Base-by-base conservation (phyloP, 306 rosid genomes). In the Acacia crassicarpa region DNA sequence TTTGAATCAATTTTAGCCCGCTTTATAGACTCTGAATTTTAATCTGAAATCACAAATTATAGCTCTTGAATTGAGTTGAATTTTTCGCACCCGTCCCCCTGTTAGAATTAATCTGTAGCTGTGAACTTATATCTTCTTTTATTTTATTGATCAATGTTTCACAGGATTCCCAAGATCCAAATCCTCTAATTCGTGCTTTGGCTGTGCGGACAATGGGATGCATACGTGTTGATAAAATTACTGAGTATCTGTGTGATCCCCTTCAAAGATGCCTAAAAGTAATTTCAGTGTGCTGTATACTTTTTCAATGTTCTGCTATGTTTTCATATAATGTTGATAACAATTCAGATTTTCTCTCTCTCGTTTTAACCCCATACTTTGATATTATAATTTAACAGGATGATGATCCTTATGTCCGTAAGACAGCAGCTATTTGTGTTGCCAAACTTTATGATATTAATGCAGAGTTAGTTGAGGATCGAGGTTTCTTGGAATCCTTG, bases 141-240 rank as follows among this genome's bases (percentile, higher is more conserved):
- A 20, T 61, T 30, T 44, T 30, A 35, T 68, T 43, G 19, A 51
- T 81, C 67, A 75, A 81, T 78, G 78, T 67, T 87, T 33, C 32
- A 80, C 92, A 96, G 99, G 99, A 96, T 88, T 96, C 99, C 56
- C 99, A 93, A 83, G 99, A 96, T 85, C 98, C 99, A 79, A 96
- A 96, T 88, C 99, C 99, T 67, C 84, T 96, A 78, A 96, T 96
- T 81, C 98, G 99, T 56, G 99, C 99, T 62, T 88, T 96, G 86
- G 99, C 99, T 25, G 99, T 96, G 53, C 86, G 99, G 84, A 96
- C 99, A 70, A 96, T 96, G 99, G 99, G 99, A 66, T 96, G 99
- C 88, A 96, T 96, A 83, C 99, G 99, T 13, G 99, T 96, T 74
- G 99, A 96, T 87, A 96, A 96, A 88, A 96, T 96, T 84, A 96